phyloP scores from a whole-genome alignment of 148 eudicot genomes.

The Oxyria digyna region DNA sequence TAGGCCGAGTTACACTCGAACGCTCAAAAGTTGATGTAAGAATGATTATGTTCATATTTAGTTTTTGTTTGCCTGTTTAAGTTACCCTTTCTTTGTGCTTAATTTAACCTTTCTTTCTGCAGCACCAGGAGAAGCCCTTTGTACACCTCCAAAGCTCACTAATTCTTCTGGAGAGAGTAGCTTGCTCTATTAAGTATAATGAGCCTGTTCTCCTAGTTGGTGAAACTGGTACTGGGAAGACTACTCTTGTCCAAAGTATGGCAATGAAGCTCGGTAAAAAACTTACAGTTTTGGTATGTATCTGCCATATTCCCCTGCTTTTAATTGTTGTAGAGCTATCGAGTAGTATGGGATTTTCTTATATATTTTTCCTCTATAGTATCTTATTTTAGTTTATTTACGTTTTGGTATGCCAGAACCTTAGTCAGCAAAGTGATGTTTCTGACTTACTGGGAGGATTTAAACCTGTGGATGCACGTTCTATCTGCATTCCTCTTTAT shows the following conservation, averaged over 20 bases:
- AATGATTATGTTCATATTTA: neutral
- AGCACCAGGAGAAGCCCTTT: slow-evolving; percentile 48
- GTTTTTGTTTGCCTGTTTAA: slow-evolving; percentile 2
- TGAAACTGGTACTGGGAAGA: slow-evolving; percentile 98
- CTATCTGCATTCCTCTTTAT: slow-evolving; percentile 66
- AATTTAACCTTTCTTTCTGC: slow-evolving; percentile 9
- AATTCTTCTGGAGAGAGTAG: slow-evolving; percentile 74
- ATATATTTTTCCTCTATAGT: neutral
- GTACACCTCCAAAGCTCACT: slow-evolving; percentile 69
- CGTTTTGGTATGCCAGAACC: slow-evolving; percentile 45
- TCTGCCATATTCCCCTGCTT: neutral
- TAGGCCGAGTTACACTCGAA: slow-evolving; percentile 59
- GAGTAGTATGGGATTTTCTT: neutral
- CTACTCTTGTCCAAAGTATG: slow-evolving; percentile 87
- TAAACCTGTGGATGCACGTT: slow-evolving; percentile 70
- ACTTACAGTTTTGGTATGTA: slow-evolving; percentile 87
- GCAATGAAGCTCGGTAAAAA: slow-evolving; percentile 72
- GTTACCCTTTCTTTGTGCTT: slow-evolving; percentile 5
- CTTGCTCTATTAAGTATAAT: slow-evolving; percentile 70
- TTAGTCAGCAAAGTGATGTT: slow-evolving; percentile 97
- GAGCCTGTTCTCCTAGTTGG: slow-evolving; percentile 97
- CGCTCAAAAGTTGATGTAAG: slow-evolving; percentile 36
- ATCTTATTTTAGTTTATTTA: neutral
- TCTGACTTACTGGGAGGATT: slow-evolving; percentile 91
- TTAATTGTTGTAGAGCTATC: neutral